Evolutionary conservation across 1,284 basidiomycete genomes (phyloP).

Genomic region (Papiliotrema fonsecae): DNA sequence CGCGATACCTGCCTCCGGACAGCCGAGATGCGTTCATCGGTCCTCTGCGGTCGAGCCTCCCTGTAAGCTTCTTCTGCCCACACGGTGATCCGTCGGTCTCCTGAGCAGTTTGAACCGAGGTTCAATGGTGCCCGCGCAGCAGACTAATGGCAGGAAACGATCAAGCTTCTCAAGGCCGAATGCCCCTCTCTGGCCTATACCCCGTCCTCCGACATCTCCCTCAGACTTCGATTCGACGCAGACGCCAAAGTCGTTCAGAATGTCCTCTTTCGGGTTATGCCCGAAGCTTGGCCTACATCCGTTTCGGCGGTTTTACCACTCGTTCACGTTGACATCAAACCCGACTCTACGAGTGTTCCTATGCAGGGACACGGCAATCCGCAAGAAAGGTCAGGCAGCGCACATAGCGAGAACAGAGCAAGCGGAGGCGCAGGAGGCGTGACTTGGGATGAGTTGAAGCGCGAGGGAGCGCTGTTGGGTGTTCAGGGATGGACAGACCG

Average conservation of each 20-base stretch:
- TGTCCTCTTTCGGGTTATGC: slow-evolving; percentile 17
- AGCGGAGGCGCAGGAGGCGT: not conserved
- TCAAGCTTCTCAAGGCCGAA: slow-evolving; percentile 13
- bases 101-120: not conserved
- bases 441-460: slow-evolving; percentile 16
- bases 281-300: slow-evolving; percentile 19
- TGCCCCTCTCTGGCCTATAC: slow-evolving; percentile 46
- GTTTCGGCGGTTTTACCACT: slow-evolving; percentile 14
- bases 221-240: slow-evolving; percentile 82
- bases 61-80: not conserved
- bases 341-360: not conserved
- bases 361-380: not conserved
- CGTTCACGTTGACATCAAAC: slow-evolving; percentile 10
- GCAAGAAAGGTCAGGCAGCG: no score
- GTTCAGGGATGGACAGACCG: slow-evolving; percentile 7
- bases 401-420: no score
- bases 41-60: not conserved
- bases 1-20: slow-evolving; percentile 1
- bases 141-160: slow-evolving; percentile 13
- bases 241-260: slow-evolving; percentile 9
- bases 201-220: slow-evolving; percentile 80
- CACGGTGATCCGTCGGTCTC: not conserved
- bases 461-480: slow-evolving; percentile 10
- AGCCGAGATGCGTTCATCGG: slow-evolving; percentile 5
- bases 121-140: not conserved